Conservation (phyloP, 2,329 filamentous ascomycete genomes). For the Pochonia chlamydosporia region DNA sequence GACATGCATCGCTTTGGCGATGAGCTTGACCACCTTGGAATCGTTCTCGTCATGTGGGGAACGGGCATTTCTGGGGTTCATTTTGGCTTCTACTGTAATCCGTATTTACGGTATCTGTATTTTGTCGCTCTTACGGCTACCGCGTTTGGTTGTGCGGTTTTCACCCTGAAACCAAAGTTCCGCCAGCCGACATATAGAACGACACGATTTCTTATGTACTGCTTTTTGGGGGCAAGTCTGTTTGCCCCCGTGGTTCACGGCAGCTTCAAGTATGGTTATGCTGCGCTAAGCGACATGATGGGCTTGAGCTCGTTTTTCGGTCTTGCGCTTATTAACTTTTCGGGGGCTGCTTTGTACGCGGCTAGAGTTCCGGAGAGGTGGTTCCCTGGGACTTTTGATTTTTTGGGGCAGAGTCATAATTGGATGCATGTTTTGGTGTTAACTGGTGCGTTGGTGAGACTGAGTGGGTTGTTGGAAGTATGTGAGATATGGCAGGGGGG, state of each 20-base stretch:
- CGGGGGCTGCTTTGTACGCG: conserved; percentile 14
- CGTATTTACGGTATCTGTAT: conserved; percentile 12
- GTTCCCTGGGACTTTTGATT: conserved; percentile 20
- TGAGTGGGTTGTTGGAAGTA: conserved; percentile 10
- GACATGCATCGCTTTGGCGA: conserved; percentile 20
- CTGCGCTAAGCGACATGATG: conserved; percentile 15
- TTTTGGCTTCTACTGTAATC: conserved; percentile 20
- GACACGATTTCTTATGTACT: conserved; percentile 17
- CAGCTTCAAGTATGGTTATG: conserved; percentile 11
- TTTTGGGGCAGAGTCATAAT: conserved; percentile 21
- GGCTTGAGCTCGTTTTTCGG: conserved; percentile 19
- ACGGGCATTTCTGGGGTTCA: conserved; percentile 19
- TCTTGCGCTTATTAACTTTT: conserved; percentile 21
- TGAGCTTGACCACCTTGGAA: conserved; percentile 24
- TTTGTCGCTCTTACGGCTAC: conserved; percentile 14
- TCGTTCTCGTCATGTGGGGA: too few species aligned
- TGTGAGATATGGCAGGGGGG: conserved; percentile 7
- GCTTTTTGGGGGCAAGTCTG: conserved; percentile 16
- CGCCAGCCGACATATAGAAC: conserved; percentile 18
- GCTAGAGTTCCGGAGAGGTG: conserved; percentile 21
- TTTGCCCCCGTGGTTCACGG: conserved; percentile 20
- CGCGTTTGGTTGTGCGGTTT: conserved; percentile 18
- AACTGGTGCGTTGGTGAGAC: conserved; percentile 15
- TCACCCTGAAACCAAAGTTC: conserved; percentile 20
- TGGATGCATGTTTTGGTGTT: conserved; percentile 20